Percentiles rank a stretch among this genome's conserved stretches.
These are phyloP conservation scores for Agapanthus africanus DNA, from an alignment of 106 monocot species.

Conservation along the genomic window DNA sequence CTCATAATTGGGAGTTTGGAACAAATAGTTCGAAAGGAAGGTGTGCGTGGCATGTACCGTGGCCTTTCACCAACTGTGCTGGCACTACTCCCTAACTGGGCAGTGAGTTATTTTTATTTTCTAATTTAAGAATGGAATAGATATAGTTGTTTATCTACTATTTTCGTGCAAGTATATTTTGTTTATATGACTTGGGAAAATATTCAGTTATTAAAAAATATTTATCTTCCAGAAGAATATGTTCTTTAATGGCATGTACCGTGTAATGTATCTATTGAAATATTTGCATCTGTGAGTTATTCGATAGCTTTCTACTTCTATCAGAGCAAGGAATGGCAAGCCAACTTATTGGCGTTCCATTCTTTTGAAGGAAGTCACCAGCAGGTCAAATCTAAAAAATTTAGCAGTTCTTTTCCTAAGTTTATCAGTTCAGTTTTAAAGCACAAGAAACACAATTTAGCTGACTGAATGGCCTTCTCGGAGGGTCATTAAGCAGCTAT, in stretches of 20 bases:
- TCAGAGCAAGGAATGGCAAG: too few relatives aligned
- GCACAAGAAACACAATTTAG: background rate
- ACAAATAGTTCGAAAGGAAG: conserved; percentile 77
- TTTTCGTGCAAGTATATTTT: background rate
- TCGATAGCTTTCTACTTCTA: too few relatives aligned
- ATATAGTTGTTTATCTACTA: background rate
- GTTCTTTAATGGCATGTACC: too few relatives aligned
- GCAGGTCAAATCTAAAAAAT: background rate
- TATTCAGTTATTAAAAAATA: too few relatives aligned
- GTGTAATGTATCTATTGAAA: too few relatives aligned
- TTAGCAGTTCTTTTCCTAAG: background rate
- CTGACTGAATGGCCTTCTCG: background rate
- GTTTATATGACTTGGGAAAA: background rate
- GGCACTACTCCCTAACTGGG: conserved; percentile 88
- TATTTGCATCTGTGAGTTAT: too few relatives aligned
- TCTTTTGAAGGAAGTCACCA: background rate
- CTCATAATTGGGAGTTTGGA: conserved; percentile 71
- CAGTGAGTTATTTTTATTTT: conserved; percentile 44
- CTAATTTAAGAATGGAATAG: background rate
- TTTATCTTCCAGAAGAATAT: too few relatives aligned
- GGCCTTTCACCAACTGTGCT: conserved; percentile 86
- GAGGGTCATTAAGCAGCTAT: background rate
- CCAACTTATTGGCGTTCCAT: background rate
- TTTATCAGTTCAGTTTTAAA: background rate
- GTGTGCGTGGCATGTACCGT: conserved; percentile 69